Evolutionary conservation across 164 flowering plant genomes (phyloP), one percentile per base, ranked within the genome.

Genomic region (Paratinospora sagittata): DNA sequence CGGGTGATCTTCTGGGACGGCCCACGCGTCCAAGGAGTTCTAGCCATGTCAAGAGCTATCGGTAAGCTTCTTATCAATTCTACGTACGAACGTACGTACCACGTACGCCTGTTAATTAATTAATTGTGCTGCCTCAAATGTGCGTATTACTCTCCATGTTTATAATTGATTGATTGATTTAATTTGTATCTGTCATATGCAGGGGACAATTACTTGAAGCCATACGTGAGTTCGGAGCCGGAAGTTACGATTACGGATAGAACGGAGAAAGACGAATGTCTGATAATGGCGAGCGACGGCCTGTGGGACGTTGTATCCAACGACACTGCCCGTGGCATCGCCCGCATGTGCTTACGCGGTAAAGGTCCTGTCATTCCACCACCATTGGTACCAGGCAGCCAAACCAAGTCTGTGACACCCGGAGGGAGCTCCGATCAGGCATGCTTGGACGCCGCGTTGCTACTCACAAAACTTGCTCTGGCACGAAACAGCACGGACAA

Each of bases 21-120:
- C 0, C 78, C 96, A 1, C 78, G 98, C 13, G 98, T 92, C 1
- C 85, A 88, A 27, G 98, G 96, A 10, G 89, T 90, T 4, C 80
- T 92, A 2, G 98, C 98, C 36, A 92, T 89, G 96, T 92, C 97
- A 7, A 81, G 97, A 67, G 97, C 97, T 19, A 90, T 92, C 9
- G 97, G 95, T 83, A 64, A 66, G 65, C 33, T 1, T 12, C 47
- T 10, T 43, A 14, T 4, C 14, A 52, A 14, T 52, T 5, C n/a
- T 52, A 16, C 2, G 23, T 3, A 52, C 58, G n/a, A n/a, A n/a
- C n/a, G n/a, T n/a, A n/a, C 58, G 4, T 30, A 30, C 34, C 2
- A 30, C 0, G n/a, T 6, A n/a, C n/a, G n/a, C n/a, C 23, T 52
- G 7, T 24, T 60, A 23, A 1, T 26, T 0, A 1, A 17, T 30